Conservation (phyloP, 768 basidiomycete genomes). For the Rickenella mellea region DNA sequence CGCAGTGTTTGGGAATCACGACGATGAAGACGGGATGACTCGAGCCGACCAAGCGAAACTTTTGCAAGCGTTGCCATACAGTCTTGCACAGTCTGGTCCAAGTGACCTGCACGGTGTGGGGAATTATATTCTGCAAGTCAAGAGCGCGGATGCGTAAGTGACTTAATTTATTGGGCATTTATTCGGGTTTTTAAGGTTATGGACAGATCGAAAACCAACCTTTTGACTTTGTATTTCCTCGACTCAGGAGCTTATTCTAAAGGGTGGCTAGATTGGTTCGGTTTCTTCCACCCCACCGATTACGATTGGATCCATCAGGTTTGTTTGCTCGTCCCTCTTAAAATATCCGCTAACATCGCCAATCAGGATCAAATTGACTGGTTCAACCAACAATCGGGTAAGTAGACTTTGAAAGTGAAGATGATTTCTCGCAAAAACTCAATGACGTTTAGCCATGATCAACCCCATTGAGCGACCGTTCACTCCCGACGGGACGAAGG, state of each 20-base stretch:
- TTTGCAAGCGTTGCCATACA: slow-evolving; percentile 79
- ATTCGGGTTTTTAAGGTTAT: neutral
- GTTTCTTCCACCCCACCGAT: slow-evolving; percentile 54
- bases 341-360: neutral
- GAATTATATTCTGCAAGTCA: slow-evolving; percentile 83
- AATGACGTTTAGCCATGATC: slow-evolving; percentile 52
- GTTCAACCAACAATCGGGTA: slow-evolving; percentile 77
- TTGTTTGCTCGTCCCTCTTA: slow-evolving; percentile 9
- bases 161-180: neutral
- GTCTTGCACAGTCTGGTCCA: slow-evolving; percentile 72
- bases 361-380: slow-evolving; percentile 76
- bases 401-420: slow-evolving; percentile 4
- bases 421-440: neutral
- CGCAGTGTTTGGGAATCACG: slow-evolving; percentile 92
- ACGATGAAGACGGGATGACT: slow-evolving; percentile 57
- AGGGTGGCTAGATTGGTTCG: slow-evolving; percentile 51
- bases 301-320: slow-evolving; percentile 83
- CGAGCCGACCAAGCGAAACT: slow-evolving; percentile 59
- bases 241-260: slow-evolving; percentile 77
- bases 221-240: slow-evolving; percentile 86
- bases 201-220: slow-evolving; percentile 69
- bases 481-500: slow-evolving; percentile 62
- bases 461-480: slow-evolving; percentile 76
- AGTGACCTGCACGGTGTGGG: slow-evolving; percentile 81
- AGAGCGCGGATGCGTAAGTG: slow-evolving; percentile 75